These are phyloP conservation scores for Zostera marina DNA, from an alignment of 116 monocot genomes.

Conservation along the genomic window DNA sequence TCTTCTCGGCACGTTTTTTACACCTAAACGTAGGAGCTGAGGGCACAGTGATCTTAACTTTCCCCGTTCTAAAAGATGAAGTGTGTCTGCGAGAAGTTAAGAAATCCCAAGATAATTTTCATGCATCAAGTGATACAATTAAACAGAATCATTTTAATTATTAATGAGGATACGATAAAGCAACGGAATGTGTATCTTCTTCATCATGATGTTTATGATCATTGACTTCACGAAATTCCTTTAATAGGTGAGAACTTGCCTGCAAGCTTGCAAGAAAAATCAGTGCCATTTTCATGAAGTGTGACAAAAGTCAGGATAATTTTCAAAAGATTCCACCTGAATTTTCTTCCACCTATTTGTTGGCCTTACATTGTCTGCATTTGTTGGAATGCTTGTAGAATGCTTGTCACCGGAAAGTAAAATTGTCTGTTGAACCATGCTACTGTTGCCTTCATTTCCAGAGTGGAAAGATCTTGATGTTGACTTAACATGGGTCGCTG, in stretches of 20 bases:
- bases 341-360: conserved; percentile 15
- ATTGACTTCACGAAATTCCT: conserved; percentile 29
- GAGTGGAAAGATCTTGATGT: neutral
- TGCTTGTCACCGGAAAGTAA: conserved; percentile 32
- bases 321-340: conserved; percentile 14
- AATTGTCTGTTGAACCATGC: conserved; percentile 21
- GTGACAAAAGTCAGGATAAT: neutral
- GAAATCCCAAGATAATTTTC: conserved; percentile 5
- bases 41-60: conserved; percentile 30
- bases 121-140: neutral
- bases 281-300: neutral
- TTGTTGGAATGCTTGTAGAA: conserved; percentile 13
- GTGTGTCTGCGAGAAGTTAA: conserved; percentile 24
- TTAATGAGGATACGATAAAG: conserved; percentile 49
- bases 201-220: conserved; percentile 38
- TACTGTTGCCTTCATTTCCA: neutral
- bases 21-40: conserved; percentile 60
- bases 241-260: conserved; percentile 20
- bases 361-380: conserved; percentile 9
- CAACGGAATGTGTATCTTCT: conserved; percentile 56
- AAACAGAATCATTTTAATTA: neutral
- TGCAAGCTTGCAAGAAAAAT: conserved; percentile 7
- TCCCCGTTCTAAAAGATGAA: conserved; percentile 32
- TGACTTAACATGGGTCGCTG: neutral
- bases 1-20: conserved; percentile 65